phyloP scores from a whole-genome alignment of 805 yeast genomes.

The Ogataea neopini region DNA sequence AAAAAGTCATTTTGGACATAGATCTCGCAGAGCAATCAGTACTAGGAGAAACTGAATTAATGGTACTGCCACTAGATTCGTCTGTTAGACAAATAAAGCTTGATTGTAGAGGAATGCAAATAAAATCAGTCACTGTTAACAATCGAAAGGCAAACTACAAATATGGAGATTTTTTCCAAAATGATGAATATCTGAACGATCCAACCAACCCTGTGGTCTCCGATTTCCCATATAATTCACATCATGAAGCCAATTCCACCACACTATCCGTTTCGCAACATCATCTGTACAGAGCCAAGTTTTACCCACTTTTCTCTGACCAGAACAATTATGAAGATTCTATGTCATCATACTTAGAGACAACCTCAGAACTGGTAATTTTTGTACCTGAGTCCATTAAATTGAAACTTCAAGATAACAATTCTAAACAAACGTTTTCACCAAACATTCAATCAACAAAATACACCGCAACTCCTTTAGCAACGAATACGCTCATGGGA shows the following conservation, averaged over 20 bases:
- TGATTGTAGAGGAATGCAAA: constrained; percentile 77
- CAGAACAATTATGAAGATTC: constrained; percentile 35
- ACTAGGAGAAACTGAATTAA: constrained; percentile 78
- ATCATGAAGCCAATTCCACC: constrained; percentile 44
- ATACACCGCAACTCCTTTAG: constrained; percentile 37
- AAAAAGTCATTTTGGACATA: constrained; percentile 76
- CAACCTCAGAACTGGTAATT: constrained; percentile 66
- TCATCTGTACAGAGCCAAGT: constrained; percentile 55
- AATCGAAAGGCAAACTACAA: constrained; percentile 55
- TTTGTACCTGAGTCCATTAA: constrained; percentile 66
- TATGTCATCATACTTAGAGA: constrained; percentile 28
- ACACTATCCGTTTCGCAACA: constrained; percentile 53
- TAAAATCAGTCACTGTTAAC: constrained; percentile 66
- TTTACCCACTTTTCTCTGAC: constrained; percentile 54
- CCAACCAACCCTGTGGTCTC: constrained; percentile 32
- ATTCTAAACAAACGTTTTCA: constrained; percentile 34
- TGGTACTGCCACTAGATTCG: constrained; percentile 70
- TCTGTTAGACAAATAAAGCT: constrained; percentile 59
- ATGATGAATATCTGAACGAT: constrained; percentile 38
- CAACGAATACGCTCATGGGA: constrained; percentile 31
- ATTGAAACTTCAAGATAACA: constrained; percentile 57
- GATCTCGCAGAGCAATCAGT: constrained; percentile 64
- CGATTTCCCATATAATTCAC: constrained; percentile 31
- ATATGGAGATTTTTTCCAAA: constrained; percentile 51
- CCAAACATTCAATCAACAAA: constrained; percentile 36